Percentiles rank a stretch among this genome's conserved stretches.
These are phyloP conservation scores for Corylus heterophylla DNA, from an alignment of 306 rosid species.

Conservation along the genomic window DNA sequence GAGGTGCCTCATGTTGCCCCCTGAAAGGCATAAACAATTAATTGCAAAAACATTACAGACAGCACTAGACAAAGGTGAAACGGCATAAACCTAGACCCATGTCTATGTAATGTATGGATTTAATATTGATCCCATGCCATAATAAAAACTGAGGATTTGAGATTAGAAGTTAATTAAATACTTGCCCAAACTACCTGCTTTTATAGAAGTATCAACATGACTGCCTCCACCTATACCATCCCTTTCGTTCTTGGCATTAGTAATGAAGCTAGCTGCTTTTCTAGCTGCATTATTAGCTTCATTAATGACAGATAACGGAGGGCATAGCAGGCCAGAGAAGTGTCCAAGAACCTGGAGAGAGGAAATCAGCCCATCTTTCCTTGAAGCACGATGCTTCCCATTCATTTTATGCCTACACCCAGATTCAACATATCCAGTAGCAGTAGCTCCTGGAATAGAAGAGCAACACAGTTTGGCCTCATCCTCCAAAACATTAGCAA, in stretches of 20 bases:
- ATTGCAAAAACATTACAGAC: constrained; percentile 28
- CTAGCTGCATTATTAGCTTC: constrained; percentile 71
- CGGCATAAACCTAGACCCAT: constrained; percentile 17
- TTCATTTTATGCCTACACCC: constrained; percentile 30
- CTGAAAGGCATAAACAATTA: constrained; percentile 41
- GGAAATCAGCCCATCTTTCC: constrained; percentile 56
- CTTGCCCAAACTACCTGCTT: constrained; percentile 44
- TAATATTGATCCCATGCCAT: constrained; percentile 11
- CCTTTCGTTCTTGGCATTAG: constrained; percentile 46
- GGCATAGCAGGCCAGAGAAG: constrained; percentile 66
- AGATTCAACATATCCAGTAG: constrained; percentile 30
- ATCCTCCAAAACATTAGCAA: constrained; percentile 53
- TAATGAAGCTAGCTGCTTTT: constrained; percentile 53
- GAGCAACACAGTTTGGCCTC: constrained; percentile 33
- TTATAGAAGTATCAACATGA: constrained; percentile 41
- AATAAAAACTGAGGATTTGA: constrained; percentile 11
- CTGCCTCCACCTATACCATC: constrained; percentile 42
- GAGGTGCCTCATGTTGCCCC: constrained; percentile 79
- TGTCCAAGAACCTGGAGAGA: constrained; percentile 72
- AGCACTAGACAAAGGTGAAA: constrained; percentile 3
- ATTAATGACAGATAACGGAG: constrained; percentile 62
- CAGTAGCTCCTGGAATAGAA: constrained; percentile 24
- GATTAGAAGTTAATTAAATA: constrained; percentile 16
- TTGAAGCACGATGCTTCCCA: constrained; percentile 37
- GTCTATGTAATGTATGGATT: constrained; percentile 3